Base-by-base conservation (phyloP, 306 rosid species). In the Sindora glabra region DNA sequence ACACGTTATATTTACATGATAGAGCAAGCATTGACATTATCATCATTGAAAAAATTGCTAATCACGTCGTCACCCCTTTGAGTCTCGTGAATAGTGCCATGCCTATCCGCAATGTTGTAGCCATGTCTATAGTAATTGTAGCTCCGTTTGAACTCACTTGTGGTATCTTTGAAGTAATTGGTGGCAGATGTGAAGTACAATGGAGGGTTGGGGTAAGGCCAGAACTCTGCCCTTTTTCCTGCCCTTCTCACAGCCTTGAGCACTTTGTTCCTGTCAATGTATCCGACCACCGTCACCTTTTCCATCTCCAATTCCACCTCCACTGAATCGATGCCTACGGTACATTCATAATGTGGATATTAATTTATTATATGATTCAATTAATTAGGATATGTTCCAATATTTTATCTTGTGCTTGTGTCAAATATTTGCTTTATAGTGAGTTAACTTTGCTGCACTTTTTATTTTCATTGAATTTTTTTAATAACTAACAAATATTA, bases 21-120 rank as follows among this genome's bases (percentile, higher is more conserved):
- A 42, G 71, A 59, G 69, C 87, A 82, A 3, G 81, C 81, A 63
- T 82, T 61, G 33, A 82, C 87, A 33, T 82, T 82, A 42, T 82
- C 87, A 30, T 82, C 87, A 54, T 82, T 82, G 70, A 82, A 82
- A 81, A 82, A 71, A 77, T 78, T 82, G 77, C 88, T 82, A 49
- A 82, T 79, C 59, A 75, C 75, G 74, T 82, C 84, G 8, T 82
- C 84, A 6, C 88, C 84, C 0, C 84, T 59, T 2, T 75, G 82
- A 65, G 82, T 74, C 7, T 67, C 53, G 0, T 77, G 88, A 50
- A 82, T 64, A 45, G 17, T 75, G 1, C 87, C 88, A 2, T 82
- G 88, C 51, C 48, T 78, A 30, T 82, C 88, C 22, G 81, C 82
- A 0, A 75, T 4, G n/a, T 82, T 82, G 77, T 82, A 82, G 24